Base-by-base conservation (phyloP, 2,329 filamentous ascomycete species). In the Mariannaea elegans region DNA sequence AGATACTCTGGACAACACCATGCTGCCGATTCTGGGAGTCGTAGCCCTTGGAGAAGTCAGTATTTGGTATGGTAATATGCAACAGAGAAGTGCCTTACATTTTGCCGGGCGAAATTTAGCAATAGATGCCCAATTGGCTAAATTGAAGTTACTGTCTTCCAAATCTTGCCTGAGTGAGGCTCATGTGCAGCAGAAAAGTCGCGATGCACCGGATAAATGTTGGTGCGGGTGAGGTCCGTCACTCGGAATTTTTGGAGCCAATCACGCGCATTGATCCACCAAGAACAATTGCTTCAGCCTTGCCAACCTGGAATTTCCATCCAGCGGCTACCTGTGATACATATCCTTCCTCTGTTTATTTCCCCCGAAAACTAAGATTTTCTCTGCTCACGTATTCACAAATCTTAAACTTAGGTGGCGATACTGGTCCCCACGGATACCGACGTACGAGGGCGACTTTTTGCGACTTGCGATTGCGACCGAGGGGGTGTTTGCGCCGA, bases 1-100 rank as follows among this genome's bases (percentile, higher is more conserved):
- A 31, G 66, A 65, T 59, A 70, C 56, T 63, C 73, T 69, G 21
- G 69, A 70, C 65, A 76, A 70, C 72, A 74, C 61, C 44, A 68
- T 57, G 71, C 70, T 67, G 71, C 72, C 68, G 52, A 68, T 49
- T 70, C 69, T 71, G 18, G 64, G 54, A 1, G 70, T 46, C 16
- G 64, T 48, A 49, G 73, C 65, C 74, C 75, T 76, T 41, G 1
- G 7, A 12, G 5, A 6, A 19, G n/a, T 72, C 6, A 71, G 46
- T 2, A 24, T 7, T 5, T 3, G n/a, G 8, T 16, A 14, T 1
- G 0, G 13, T 13, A 13, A 1, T 23, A 8, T 0, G 2, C 4
- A 23, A 10, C 3, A 14, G 39, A 36, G 14, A 21, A 18, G 16
- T 14, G 23, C 10, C 65, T 53, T 49, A 72, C 71, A 72, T 72